Conservation (phyloP, 495 filamentous ascomycete genomes). For the Penicillium longicatenatum region DNA sequence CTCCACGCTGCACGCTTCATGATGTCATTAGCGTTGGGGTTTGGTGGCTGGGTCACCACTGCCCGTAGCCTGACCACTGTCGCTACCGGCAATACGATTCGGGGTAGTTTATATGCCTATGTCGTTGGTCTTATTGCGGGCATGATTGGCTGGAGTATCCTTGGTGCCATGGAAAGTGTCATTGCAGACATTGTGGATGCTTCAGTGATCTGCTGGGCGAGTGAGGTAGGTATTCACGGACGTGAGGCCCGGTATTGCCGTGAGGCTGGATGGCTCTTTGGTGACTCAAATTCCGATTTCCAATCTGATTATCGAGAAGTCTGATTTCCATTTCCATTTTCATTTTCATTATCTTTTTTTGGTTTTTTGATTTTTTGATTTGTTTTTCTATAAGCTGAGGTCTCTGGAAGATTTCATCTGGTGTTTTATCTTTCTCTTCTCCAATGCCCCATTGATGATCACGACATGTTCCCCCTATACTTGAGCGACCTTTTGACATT, state of each 20-base stretch:
- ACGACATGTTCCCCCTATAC: not conserved
- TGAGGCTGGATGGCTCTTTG: conserved; percentile 82
- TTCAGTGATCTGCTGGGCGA: conserved; percentile 89
- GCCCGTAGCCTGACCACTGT: conserved; percentile 67
- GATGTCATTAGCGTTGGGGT: conserved; percentile 84
- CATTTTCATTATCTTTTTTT: too few species aligned
- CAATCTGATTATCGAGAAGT: conserved; percentile 24
- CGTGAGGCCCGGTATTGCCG: conserved; percentile 79
- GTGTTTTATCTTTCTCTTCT: not conserved
- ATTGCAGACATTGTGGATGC: conserved; percentile 91
- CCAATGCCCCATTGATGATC: not conserved
- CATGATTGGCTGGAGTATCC: conserved; percentile 90
- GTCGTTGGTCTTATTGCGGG: conserved; percentile 88
- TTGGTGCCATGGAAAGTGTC: conserved; percentile 95
- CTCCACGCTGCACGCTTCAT: conserved; percentile 87
- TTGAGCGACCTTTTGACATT: conserved; percentile 9
- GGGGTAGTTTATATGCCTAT: conserved; percentile 93
- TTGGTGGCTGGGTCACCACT: conserved; percentile 96
- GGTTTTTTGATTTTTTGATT: not conserved
- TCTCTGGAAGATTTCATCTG: not conserved
- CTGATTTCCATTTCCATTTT: conserved; percentile 2
- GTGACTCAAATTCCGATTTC: conserved; percentile 42
- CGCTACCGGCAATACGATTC: conserved; percentile 53
- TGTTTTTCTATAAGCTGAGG: not conserved
- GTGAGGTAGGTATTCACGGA: conserved; percentile 70